phyloP scores from a whole-genome alignment of 2,329 filamentous ascomycete species.

The Pyricularia grisea region DNA sequence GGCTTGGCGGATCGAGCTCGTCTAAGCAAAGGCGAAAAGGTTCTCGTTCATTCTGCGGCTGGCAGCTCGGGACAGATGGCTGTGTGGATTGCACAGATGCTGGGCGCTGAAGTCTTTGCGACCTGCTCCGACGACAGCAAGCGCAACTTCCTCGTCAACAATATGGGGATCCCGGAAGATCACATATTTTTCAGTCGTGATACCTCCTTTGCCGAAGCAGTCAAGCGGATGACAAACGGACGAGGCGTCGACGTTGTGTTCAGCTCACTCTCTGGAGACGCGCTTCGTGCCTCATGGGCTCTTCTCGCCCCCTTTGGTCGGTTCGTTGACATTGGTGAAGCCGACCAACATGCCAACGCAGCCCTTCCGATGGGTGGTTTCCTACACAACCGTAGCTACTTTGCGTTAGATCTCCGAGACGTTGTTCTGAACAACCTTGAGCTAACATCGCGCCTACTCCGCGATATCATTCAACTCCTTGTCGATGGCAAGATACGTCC shows the following conservation, averaged over 20 bases:
- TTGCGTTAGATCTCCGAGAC: not conserved
- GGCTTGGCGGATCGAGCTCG: conserved; percentile 14
- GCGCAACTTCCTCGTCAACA: conserved; percentile 16
- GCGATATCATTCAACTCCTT: not conserved
- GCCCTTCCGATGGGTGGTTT: not conserved
- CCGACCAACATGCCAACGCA: conserved; percentile 13
- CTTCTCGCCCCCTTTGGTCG: conserved; percentile 24
- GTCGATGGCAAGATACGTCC: not conserved
- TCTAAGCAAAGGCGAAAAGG: conserved; percentile 11
- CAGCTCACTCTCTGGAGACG: conserved; percentile 23
- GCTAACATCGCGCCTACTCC: not conserved
- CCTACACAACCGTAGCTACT: not conserved
- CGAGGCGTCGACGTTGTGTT: conserved; percentile 26
- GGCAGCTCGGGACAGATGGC: conserved; percentile 13
- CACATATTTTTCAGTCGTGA: conserved; percentile 24
- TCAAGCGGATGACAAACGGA: conserved; percentile 14
- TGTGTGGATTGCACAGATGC: conserved; percentile 8
- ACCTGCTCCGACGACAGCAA: conserved; percentile 28
- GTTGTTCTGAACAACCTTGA: not conserved
- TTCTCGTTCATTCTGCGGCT: conserved; percentile 13
- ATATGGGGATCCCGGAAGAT: conserved; percentile 15
- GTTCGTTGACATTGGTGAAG: conserved; percentile 24
- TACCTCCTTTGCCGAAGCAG: not conserved
- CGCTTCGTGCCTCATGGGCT: conserved; percentile 22
- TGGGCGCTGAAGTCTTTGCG: conserved; percentile 17